Conservation (phyloP, 345 rosid species). For the Noccaea bulbosa region DNA sequence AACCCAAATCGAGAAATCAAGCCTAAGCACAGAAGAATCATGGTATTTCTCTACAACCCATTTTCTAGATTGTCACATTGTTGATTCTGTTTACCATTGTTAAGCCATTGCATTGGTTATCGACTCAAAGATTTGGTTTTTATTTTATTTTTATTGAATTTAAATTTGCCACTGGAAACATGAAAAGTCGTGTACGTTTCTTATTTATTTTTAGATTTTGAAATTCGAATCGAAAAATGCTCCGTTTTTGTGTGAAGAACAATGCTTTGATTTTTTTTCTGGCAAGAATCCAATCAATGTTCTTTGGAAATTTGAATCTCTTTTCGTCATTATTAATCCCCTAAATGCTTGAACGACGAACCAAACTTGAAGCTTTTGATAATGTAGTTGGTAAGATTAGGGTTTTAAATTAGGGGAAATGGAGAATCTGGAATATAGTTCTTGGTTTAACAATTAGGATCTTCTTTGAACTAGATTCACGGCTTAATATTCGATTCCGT, state of each 20-base stretch:
- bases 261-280: conserved; percentile 24
- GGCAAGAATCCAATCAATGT: conserved; percentile 21
- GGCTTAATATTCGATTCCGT: conserved; percentile 35
- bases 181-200: neutral
- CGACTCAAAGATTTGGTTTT: conserved; percentile 34
- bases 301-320: neutral
- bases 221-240: conserved; percentile 9
- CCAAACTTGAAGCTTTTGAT: conserved; percentile 1
- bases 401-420: neutral
- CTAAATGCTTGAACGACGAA: neutral
- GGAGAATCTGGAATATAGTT: neutral
- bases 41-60: conserved; percentile 44
- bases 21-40: conserved; percentile 65
- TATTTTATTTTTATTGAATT: neutral
- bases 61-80: conserved; percentile 20
- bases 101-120: neutral
- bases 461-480: conserved; percentile 32
- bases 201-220: neutral
- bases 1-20: conserved; percentile 68
- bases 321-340: neutral
- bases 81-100: conserved; percentile 13
- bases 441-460: neutral
- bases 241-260: conserved; percentile 20
- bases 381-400: conserved; percentile 30
- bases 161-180: neutral